Percentiles rank a stretch among this genome's conserved stretches.
phyloP scores from a whole-genome alignment of 2,329 filamentous ascomycete genomes.

The Penicillium sp. region DNA sequence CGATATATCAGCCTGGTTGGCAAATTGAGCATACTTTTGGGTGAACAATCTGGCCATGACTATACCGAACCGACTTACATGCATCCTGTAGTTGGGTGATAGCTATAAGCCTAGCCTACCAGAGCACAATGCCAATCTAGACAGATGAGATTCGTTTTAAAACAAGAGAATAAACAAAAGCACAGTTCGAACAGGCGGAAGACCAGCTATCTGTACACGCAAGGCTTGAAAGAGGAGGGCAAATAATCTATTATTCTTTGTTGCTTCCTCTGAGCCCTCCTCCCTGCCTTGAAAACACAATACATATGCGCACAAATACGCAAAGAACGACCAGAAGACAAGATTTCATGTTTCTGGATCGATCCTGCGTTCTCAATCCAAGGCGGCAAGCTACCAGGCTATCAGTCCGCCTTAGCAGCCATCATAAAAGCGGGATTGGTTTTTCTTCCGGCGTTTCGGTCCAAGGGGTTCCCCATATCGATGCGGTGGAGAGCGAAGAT shows the following conservation, averaged over 20 bases:
- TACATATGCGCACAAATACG: slow-evolving; percentile 25
- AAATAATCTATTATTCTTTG: slow-evolving; percentile 26
- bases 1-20: not conserved
- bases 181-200: slow-evolving; percentile 39
- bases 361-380: slow-evolving; percentile 24
- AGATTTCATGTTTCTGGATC: slow-evolving; percentile 3
- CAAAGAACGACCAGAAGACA: slow-evolving; percentile 14
- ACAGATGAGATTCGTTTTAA: slow-evolving; percentile 38
- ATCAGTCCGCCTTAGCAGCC: slow-evolving; percentile 16
- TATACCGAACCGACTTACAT: not conserved
- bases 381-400: slow-evolving; percentile 24
- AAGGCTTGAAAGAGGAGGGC: slow-evolving; percentile 29
- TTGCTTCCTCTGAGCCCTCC: slow-evolving; percentile 22
- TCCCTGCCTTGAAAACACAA: slow-evolving; percentile 27
- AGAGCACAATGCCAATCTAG: slow-evolving; percentile 20
- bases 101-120: slow-evolving; percentile 1
- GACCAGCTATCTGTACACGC: slow-evolving; percentile 47
- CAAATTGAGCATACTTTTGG: not conserved
- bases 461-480: slow-evolving; percentile 9
- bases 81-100: not conserved
- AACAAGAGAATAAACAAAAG: slow-evolving; percentile 33
- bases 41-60: not conserved
- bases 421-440: slow-evolving; percentile 20
- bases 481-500: slow-evolving; percentile 1
- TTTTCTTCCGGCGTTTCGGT: slow-evolving; percentile 8